Evolutionary conservation across 208 protist genomes (phyloP).

Genomic region (Porcisia hertigi): DNA sequence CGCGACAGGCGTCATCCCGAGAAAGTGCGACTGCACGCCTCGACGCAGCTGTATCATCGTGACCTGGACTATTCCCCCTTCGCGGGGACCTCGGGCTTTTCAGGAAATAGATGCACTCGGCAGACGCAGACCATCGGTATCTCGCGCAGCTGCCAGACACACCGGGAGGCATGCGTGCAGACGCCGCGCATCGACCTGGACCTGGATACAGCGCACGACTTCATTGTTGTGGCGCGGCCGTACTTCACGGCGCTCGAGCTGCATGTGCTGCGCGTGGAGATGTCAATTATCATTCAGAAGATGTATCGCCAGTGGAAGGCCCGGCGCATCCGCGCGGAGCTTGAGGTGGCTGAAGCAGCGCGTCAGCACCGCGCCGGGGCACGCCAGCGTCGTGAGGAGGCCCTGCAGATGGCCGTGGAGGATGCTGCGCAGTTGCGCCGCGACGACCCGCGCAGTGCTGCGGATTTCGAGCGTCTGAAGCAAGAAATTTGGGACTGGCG

Average conservation of each 20-base stretch:
- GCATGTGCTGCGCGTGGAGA: constrained; percentile 62
- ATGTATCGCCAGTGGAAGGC: constrained; percentile 94
- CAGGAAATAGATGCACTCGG: constrained; percentile 47
- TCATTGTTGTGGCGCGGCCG: constrained; percentile 67
- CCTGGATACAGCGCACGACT: constrained; percentile 66
- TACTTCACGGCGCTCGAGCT: constrained; percentile 90
- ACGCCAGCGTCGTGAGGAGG: constrained; percentile 64
- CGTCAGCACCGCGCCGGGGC: constrained; percentile 60
- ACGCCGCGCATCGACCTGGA: constrained; percentile 75
- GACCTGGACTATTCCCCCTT: constrained; percentile 71
- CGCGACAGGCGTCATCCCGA: constrained; percentile 68
- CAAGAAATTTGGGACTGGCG: constrained; percentile 92
- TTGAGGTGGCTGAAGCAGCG: constrained; percentile 61
- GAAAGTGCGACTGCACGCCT: constrained; percentile 87
- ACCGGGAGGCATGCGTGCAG: constrained; percentile 92
- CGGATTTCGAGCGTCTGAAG: constrained; percentile 94
- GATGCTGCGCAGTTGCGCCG: constrained; percentile 85
- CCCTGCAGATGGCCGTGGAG: constrained; percentile 61
- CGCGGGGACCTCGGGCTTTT: constrained; percentile 13
- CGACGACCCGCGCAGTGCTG: constrained; percentile 86
- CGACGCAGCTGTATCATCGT: constrained; percentile 87
- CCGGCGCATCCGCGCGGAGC: constrained; percentile 53
- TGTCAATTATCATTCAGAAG: constrained; percentile 91
- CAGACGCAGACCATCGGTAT: constrained; percentile 93
- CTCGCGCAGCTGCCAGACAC: constrained; percentile 88